Base-by-base conservation (phyloP, 352 stramenopile species). In the Pythium phragmitis region DNA sequence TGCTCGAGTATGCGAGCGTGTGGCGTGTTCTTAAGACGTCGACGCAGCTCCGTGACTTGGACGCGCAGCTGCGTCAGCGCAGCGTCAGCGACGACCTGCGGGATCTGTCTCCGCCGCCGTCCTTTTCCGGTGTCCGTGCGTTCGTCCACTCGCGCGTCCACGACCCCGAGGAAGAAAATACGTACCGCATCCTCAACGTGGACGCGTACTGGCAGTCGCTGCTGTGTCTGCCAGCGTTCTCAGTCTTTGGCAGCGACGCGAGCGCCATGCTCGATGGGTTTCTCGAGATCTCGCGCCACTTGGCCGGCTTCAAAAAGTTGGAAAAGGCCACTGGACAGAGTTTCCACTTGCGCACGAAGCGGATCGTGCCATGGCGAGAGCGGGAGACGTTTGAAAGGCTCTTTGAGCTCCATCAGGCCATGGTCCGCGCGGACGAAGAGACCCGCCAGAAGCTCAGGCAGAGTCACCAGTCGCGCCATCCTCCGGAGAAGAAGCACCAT, bases 251-350 rank as follows among this genome's bases (percentile, higher is more conserved):
- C 7, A 88, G 74, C 50, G 78, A 90, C 30, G 79, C 48, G 3
- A 76, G 73, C 46, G 68, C 74, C 17, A 78, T 91, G 71, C 70
- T 94, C 4, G 75, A 92, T 66, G 70, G 68, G 2, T 94, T 94
- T 51, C 67, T 92, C 45, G 80, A 88, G 43, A 77, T 92, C 30
- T 77, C 80, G 12, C 42, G 65, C 39, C 81, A 94, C 57, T 63
- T 89, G 12, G 50, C 61, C 3, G 68, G 70, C 7, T 76, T 89
- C 42, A 77, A 77, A 6, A 73, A 75, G 37, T 51, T 87, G 36
- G 80, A 89, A 57, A 77, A 73, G 12, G 60, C 72, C 13, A 80
- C 56, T 3, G 76, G 80, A 7, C 65, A 75, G 45, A 86, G 66
- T 21, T 61, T 91, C 65, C 73, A 88, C 17, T 64, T 88, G 0